Conservation (phyloP, 345 rosid genomes). For the Salix udensis region DNA sequence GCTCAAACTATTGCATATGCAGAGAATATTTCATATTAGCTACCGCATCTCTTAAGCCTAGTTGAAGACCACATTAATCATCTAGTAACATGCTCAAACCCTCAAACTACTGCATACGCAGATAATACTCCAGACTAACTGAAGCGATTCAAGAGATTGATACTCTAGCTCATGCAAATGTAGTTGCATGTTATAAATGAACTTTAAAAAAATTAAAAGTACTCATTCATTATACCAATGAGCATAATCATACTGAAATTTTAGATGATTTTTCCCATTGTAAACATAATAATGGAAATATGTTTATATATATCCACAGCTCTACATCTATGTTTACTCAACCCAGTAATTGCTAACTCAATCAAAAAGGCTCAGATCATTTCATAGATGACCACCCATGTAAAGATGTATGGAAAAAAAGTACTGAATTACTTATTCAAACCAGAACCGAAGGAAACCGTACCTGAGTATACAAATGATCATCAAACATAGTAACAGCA, state of each 20-base stretch:
- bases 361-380: background rate
- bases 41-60: background rate
- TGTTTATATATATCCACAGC: background rate
- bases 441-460: background rate
- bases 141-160: background rate
- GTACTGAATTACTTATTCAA: background rate
- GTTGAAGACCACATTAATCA: background rate
- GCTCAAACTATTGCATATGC: background rate
- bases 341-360: background rate
- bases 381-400: background rate
- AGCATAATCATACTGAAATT: background rate
- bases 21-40: too few relatives aligned
- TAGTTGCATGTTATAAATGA: background rate
- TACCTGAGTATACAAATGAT: constrained; percentile 53
- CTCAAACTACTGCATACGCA: background rate
- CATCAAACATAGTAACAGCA: constrained; percentile 54
- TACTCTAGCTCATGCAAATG: background rate
- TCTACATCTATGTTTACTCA: background rate
- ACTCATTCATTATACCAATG: background rate
- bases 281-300: background rate
- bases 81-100: background rate
- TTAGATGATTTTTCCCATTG: background rate
- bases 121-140: background rate
- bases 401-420: background rate
- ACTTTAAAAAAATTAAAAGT: background rate